phyloP scores from a whole-genome alignment of 2,329 filamentous ascomycete genomes.

The Pseudophaeomoniella oleicola region DNA sequence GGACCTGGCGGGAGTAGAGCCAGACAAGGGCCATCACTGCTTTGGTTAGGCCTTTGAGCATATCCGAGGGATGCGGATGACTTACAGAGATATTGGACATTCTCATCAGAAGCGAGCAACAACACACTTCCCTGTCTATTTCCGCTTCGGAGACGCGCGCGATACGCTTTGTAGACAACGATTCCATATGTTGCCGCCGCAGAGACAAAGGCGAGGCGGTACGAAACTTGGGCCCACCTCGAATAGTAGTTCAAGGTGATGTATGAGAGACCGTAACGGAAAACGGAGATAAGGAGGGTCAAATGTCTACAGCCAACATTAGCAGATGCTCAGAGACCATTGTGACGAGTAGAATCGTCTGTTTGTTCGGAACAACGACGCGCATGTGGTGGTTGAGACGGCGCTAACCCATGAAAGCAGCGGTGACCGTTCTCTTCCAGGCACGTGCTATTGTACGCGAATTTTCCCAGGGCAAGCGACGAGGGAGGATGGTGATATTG shows the following conservation, averaged over 20 bases:
- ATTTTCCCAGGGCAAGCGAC: slow-evolving; percentile 2
- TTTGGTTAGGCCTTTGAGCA: slow-evolving; percentile 2
- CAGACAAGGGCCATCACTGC: slow-evolving; percentile 89
- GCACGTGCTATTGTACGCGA: too few relatives aligned
- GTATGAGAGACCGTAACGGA: slow-evolving; percentile 75
- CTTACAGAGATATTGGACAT: slow-evolving; percentile 92
- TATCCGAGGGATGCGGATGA: slow-evolving; percentile 5
- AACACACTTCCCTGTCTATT: slow-evolving; percentile 49
- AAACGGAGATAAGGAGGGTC: slow-evolving; percentile 65
- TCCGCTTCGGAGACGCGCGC: slow-evolving; percentile 65
- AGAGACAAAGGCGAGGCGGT: slow-evolving; percentile 79
- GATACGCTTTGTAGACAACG: slow-evolving; percentile 94
- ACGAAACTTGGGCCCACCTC: slow-evolving; percentile 63
- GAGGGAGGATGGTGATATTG: slow-evolving; percentile 6
- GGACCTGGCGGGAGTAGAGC: slow-evolving; percentile 82
- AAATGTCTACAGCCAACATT: slow-evolving; percentile 50
- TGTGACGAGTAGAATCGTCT: slow-evolving; percentile 3
- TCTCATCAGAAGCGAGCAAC: slow-evolving; percentile 71
- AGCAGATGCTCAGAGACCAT: slow-evolving; percentile 13
- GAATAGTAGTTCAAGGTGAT: slow-evolving; percentile 77
- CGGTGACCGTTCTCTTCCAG: too few relatives aligned
- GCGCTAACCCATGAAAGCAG: too few relatives aligned
- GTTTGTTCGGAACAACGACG: slow-evolving; percentile 4
- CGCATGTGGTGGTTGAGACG: slow-evolving; percentile 5
- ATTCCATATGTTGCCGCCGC: slow-evolving; percentile 92